phyloP scores from a whole-genome alignment of 1,284 basidiomycete species.

The Melanopsichium pennsylvanicum region DNA sequence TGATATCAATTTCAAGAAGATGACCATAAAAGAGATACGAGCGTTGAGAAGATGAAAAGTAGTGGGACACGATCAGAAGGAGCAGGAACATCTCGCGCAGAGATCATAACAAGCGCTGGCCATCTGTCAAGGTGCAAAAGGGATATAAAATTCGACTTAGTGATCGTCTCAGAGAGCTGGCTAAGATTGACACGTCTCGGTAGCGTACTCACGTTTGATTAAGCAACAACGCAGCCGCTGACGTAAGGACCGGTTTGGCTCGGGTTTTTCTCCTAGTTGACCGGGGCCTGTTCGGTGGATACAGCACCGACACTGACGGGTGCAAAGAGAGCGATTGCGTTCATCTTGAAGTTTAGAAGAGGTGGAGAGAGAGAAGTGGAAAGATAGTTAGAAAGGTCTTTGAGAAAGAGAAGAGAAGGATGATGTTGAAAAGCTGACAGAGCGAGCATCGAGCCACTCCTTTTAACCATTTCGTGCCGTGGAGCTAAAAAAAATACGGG shows the following conservation, averaged over 20 bases:
- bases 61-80: background rate
- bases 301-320: conserved; percentile 16
- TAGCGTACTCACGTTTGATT: background rate
- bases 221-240: conserved; percentile 9
- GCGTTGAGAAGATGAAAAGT: background rate
- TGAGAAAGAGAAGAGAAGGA: too few relatives aligned
- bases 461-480: too few relatives aligned
- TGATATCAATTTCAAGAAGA: background rate
- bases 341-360: conserved; percentile 3
- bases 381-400: too few relatives aligned
- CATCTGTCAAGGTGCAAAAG: too few relatives aligned
- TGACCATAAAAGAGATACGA: background rate
- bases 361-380: background rate
- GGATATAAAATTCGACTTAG: too few relatives aligned
- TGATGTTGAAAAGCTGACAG: background rate
- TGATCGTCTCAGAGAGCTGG: too few relatives aligned
- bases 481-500: too few relatives aligned
- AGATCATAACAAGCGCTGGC: too few relatives aligned
- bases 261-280: conserved; percentile 4
- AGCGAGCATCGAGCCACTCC: too few relatives aligned
- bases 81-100: too few relatives aligned
- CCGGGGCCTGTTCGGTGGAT: conserved; percentile 10
- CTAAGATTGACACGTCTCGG: too few relatives aligned
- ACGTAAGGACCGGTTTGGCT: conserved; percentile 1
- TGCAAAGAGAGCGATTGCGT: conserved; percentile 16